Conservation (phyloP, 2,329 filamentous ascomycete species). For the Herpotrichia juniperi region DNA sequence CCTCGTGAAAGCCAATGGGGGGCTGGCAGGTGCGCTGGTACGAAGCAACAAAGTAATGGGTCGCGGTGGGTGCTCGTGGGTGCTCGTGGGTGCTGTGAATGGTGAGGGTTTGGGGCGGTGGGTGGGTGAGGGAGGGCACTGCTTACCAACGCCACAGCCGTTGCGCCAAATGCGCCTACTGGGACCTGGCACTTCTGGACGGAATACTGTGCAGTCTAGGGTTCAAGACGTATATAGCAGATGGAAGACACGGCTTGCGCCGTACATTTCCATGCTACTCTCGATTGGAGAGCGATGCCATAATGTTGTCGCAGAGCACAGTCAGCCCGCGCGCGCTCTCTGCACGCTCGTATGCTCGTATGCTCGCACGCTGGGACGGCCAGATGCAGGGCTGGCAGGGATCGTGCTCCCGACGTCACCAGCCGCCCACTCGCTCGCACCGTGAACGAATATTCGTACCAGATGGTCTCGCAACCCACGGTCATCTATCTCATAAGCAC, state of each 20-base stretch:
- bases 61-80: no score
- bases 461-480: not conserved
- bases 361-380: no score
- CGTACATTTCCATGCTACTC: no score
- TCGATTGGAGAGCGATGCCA: no score
- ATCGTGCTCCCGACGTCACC: not conserved
- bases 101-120: not conserved
- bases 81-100: not conserved
- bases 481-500: not conserved
- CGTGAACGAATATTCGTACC: not conserved
- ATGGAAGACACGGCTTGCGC: no score
- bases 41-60: not conserved
- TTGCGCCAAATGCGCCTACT: not conserved
- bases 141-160: not conserved
- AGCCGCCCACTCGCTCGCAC: not conserved
- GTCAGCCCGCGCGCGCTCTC: no score
- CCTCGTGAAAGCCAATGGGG: constrained; percentile 1
- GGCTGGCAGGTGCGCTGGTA: not conserved
- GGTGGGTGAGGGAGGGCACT: not conserved
- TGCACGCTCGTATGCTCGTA: no score
- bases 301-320: no score
- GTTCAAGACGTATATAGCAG: no score
- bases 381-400: not conserved
- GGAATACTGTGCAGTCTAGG: no score
- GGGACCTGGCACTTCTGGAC: no score